Evolutionary conservation across 257 asterid species (phyloP).

Genomic region (Przewalskia tangutica): DNA sequence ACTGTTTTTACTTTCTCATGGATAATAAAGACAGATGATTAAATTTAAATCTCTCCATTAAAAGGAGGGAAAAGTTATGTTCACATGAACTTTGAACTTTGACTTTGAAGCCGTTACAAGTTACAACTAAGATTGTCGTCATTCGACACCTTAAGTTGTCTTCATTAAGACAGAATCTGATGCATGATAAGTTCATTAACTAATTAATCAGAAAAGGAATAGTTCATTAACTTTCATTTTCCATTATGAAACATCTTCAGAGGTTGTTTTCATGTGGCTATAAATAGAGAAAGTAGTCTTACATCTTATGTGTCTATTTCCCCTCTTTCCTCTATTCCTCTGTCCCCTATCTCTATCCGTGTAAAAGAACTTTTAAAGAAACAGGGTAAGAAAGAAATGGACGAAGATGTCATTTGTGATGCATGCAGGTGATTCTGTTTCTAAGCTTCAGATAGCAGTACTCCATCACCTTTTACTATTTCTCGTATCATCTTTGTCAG

Average conservation of each 20-base stretch:
- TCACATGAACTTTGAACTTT: background rate
- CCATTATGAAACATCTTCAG: background rate
- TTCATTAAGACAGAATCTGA: background rate
- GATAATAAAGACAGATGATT: background rate
- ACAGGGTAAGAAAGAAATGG: background rate
- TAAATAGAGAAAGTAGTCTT: background rate
- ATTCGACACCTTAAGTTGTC: background rate
- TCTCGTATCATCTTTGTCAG: background rate
- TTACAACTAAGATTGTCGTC: background rate
- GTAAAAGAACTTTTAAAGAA: background rate
- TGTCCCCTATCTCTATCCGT: background rate
- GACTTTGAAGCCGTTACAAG: background rate
- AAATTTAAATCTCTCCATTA: background rate
- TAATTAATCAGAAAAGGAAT: background rate
- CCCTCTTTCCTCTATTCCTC: background rate
- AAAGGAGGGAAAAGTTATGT: background rate
- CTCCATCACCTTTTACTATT: background rate
- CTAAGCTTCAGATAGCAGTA: background rate
- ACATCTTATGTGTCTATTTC: background rate
- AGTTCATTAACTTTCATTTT: background rate
- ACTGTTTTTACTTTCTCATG: background rate
- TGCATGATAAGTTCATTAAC: background rate
- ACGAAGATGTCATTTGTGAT: background rate
- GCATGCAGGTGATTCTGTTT: slow-evolving; percentile 1
- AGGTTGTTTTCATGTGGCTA: background rate